Percentiles rank a stretch among this genome's conserved stretches.
phyloP scores from a whole-genome alignment of 352 stramenopile genomes.

The Globisporangium irregulare region DNA sequence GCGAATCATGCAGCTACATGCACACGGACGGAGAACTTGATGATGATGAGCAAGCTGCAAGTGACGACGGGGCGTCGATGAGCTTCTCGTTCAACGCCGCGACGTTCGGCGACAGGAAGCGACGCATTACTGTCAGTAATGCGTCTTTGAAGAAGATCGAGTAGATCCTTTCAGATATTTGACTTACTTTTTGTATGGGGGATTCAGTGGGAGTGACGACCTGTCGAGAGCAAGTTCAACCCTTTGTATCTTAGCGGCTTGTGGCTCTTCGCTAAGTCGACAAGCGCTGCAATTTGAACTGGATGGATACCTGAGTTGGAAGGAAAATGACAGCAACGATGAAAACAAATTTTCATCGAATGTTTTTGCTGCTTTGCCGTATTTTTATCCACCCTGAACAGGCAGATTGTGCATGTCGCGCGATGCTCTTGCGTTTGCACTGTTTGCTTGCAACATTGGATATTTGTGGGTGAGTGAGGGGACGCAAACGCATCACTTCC shows the following conservation, averaged over 20 bases:
- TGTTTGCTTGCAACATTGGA: constrained; percentile 1
- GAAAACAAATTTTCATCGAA: too few species aligned
- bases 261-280: constrained; percentile 10
- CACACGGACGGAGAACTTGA: background rate
- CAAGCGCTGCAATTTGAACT: background rate
- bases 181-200: background rate
- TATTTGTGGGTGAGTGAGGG: background rate
- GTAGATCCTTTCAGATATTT: background rate
- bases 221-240: constrained; percentile 6
- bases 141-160: background rate
- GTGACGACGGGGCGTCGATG: background rate
- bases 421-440: background rate
- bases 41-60: background rate
- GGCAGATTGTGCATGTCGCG: background rate
- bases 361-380: background rate
- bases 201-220: background rate
- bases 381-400: background rate
- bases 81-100: background rate
- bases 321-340: background rate
- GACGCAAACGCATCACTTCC: background rate
- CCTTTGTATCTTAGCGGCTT: constrained; percentile 6
- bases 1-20: background rate
- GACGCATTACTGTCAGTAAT: background rate
- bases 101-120: background rate
- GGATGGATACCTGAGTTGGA: background rate